These are phyloP conservation scores for Xerocomellus intermedius DNA, from an alignment of 768 basidiomycete genomes.

Conservation along the genomic window DNA sequence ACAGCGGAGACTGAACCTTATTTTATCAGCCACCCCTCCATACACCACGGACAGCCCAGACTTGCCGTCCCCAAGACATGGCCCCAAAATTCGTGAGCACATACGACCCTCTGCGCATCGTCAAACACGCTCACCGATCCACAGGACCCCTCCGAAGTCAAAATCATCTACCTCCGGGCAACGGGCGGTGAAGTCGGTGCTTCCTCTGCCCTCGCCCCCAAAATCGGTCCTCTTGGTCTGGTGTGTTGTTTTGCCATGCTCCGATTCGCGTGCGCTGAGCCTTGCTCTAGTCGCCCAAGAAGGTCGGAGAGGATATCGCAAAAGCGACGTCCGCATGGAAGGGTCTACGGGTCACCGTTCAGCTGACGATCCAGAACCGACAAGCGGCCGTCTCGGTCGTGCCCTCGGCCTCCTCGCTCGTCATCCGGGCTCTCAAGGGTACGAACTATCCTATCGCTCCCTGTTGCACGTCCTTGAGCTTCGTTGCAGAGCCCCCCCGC, in stretches of 20 bases:
- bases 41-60: not conserved
- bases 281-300: conserved; percentile 86
- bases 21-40: conserved; percentile 30
- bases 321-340: conserved; percentile 99
- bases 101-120: not conserved
- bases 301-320: conserved; percentile 99
- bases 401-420: conserved; percentile 94
- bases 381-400: conserved; percentile 97
- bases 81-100: conserved; percentile 73
- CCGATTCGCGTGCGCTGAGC: conserved; percentile 11
- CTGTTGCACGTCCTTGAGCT: not conserved
- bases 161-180: conserved; percentile 97
- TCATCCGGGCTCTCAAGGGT: conserved; percentile 99
- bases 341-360: conserved; percentile 98
- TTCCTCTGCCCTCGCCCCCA: conserved; percentile 96
- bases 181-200: conserved; percentile 99
- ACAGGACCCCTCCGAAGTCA: conserved; percentile 97
- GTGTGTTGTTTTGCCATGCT: conserved; percentile 47
- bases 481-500: conserved; percentile 83
- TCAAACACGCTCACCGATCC: not conserved
- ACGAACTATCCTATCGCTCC: conserved; percentile 22
- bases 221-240: conserved; percentile 99
- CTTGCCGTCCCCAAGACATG: conserved; percentile 44
- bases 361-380: conserved; percentile 99
- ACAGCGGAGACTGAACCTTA: conserved; percentile 56